Evolutionary conservation across 306 rosid genomes (phyloP).

Genomic region (Trifolium repens): DNA sequence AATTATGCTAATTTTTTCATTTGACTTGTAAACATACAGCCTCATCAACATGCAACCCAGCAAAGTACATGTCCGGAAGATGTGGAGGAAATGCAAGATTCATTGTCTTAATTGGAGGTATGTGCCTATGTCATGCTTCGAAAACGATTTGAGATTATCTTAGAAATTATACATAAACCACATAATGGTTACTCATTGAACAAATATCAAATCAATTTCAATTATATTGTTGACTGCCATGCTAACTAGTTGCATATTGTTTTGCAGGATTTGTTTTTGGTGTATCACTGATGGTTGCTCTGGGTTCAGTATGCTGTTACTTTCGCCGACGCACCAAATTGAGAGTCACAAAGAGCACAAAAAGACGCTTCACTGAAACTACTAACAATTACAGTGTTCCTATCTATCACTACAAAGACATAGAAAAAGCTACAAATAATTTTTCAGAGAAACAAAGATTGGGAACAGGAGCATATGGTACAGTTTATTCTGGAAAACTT

Average conservation of each 20-base stretch:
- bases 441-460: constrained; percentile 83
- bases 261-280: constrained; percentile 63
- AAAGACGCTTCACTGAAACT: constrained; percentile 79
- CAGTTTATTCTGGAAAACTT: constrained; percentile 88
- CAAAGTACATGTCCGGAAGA: constrained; percentile 62
- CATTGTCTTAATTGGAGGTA: constrained; percentile 79
- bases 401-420: constrained; percentile 74
- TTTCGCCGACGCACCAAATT: constrained; percentile 59
- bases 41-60: constrained; percentile 58
- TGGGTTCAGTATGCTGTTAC: constrained; percentile 63
- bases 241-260: not conserved
- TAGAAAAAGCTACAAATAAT: constrained; percentile 77
- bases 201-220: not conserved
- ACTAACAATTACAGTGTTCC: constrained; percentile 71
- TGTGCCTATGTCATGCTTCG: not conserved
- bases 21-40: constrained; percentile 53
- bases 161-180: not conserved
- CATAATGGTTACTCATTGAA: constrained; percentile 5
- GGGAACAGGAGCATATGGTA: constrained; percentile 89
- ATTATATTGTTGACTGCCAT: not conserved
- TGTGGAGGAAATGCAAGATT: constrained; percentile 74
- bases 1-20: constrained; percentile 7
- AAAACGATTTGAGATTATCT: not conserved
- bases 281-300: constrained; percentile 49
- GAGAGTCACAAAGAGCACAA: constrained; percentile 66